Percentiles rank a stretch among this genome's conserved stretches.
These are phyloP conservation scores for Kwoniella botswanensis DNA, from an alignment of 768 basidiomycete species.

Conservation along the genomic window DNA sequence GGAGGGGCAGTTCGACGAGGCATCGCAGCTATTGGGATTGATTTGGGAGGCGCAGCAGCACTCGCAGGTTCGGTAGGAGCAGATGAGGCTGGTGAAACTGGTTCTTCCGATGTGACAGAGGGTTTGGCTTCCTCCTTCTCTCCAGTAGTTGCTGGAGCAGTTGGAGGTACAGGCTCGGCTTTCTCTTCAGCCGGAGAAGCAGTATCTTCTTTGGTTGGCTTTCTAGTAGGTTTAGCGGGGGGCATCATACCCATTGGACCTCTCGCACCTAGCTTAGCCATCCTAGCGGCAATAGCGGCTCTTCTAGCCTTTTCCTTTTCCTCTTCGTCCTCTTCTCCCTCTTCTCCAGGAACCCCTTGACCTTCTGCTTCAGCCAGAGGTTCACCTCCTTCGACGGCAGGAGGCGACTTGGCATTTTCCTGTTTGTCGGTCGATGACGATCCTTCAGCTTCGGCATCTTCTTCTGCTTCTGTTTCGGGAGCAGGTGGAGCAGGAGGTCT, in stretches of 20 bases:
- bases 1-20: slow-evolving; percentile 79
- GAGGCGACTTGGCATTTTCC: slow-evolving; percentile 21
- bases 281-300: slow-evolving; percentile 85
- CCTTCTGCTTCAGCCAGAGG: slow-evolving; percentile 39
- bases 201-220: slow-evolving; percentile 62
- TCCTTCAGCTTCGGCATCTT: slow-evolving; percentile 34
- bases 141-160: slow-evolving; percentile 8
- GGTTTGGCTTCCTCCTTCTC: slow-evolving; percentile 5
- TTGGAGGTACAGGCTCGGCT: slow-evolving; percentile 16
- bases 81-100: slow-evolving; percentile 5
- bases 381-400: slow-evolving; percentile 22
- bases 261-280: slow-evolving; percentile 85
- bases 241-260: slow-evolving; percentile 65
- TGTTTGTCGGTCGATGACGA: slow-evolving; percentile 5
- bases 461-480: slow-evolving; percentile 38
- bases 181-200: slow-evolving; percentile 7
- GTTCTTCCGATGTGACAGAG: neutral
- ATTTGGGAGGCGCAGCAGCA: slow-evolving; percentile 35
- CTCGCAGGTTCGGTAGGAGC: slow-evolving; percentile 13
- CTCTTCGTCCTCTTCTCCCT: slow-evolving; percentile 42
- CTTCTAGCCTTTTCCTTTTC: slow-evolving; percentile 61
- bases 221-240: slow-evolving; percentile 71
- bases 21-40: slow-evolving; percentile 75
- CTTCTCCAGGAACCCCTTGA: slow-evolving; percentile 65
- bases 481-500: slow-evolving; percentile 62